Base-by-base conservation (phyloP, 768 basidiomycete species). In the Russula emetica region DNA sequence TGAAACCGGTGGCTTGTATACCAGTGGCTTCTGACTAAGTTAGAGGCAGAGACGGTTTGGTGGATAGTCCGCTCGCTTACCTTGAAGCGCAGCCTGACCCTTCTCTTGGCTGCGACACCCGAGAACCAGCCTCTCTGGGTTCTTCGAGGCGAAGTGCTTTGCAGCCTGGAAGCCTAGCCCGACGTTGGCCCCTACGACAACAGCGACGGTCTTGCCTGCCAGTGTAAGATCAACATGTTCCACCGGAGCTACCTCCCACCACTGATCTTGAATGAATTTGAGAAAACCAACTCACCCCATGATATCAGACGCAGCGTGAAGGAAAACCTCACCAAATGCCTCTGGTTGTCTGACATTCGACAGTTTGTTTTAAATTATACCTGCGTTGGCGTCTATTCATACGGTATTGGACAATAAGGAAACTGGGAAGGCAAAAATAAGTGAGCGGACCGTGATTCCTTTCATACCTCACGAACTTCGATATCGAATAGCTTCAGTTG, bases 111-210 rank as follows among this genome's bases (percentile, higher is more conserved):
- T 63, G 49, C 67, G 61, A n/a, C 66, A 67, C 14, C 54, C 66
- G 9, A 68, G 66, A 45, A 68, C 50, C 38, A 68, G 32, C 24
- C 60, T 44, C 36, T 49, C 53, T 30, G 67, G 67, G 7, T 63
- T 58, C 67, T 67, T 68, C 22, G 58, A 60, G 14, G 44, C 56
- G 2, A 58, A 58, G 6, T 58, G 67, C 38, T 67, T 68, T 14
- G 66, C 47, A 5, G 66, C 61, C 55, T 68, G 66, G 45, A 63
- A 63, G 18, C 67, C 67, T n/a, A 68, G 16, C 26, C 67, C 67
- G 8, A 57, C 64, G 32, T 68, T 68, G n/a, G 67, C 67, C 4
- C 67, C 56, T 2, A 68, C 47, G n/a, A 68, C 55, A 42, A 68
- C 44, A 42, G 67, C 44, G n/a, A 68, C 62, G 5, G 67, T 68